These are phyloP conservation scores for Vanderwaltozyma polyspora DNA, from an alignment of 805 yeast species.

Conservation along the genomic window DNA sequence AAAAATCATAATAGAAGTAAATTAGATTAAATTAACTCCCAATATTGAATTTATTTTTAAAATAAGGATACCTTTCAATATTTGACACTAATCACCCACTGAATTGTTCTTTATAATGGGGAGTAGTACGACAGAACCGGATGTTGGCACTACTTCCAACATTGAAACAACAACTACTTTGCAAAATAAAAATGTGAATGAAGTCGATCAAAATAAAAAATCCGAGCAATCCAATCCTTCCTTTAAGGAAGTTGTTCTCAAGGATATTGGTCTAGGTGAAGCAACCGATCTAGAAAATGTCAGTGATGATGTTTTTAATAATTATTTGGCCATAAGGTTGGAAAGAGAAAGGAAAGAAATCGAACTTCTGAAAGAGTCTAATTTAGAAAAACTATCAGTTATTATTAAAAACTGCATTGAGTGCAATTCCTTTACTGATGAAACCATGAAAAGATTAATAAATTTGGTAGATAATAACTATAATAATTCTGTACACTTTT, in stretches of 20 bases:
- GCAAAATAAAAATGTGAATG: no score
- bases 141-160: no score
- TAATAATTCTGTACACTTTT: background rate
- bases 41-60: no score
- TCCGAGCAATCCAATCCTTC: no score
- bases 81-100: no score
- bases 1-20: no score
- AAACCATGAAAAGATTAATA: slow-evolving; percentile 9
- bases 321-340: slow-evolving; percentile 11
- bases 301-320: slow-evolving; percentile 8
- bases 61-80: no score
- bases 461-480: slow-evolving; percentile 3
- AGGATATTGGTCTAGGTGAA: slow-evolving; percentile 1
- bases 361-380: slow-evolving; percentile 13
- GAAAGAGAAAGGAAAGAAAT: slow-evolving; percentile 11
- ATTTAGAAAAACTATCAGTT: slow-evolving; percentile 10
- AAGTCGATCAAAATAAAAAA: no score
- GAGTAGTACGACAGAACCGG: no score
- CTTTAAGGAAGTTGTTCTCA: slow-evolving; percentile 1
- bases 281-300: slow-evolving; percentile 1
- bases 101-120: no score
- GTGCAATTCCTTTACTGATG: slow-evolving; percentile 10
- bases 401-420: slow-evolving; percentile 13
- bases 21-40: no score
- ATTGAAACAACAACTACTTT: no score